Evolutionary conservation across 306 rosid species (phyloP).

Genomic region (Inga leiocalycina): DNA sequence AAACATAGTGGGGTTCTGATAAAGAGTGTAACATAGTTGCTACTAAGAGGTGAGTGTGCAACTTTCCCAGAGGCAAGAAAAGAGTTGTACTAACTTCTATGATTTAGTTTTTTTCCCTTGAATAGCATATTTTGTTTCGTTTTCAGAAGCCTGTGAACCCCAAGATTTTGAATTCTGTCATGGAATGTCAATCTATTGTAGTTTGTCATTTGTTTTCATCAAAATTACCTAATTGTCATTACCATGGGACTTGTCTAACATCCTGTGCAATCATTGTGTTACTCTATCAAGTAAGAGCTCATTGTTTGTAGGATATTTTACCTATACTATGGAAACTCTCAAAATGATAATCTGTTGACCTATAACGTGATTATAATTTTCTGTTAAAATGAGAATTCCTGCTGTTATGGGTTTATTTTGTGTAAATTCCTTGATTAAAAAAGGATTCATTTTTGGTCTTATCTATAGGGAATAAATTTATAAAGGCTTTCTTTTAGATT

Average conservation of each 20-base stretch:
- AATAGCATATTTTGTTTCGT: not conserved
- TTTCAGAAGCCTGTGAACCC: not conserved
- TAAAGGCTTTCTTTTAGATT: no score
- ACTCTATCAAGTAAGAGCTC: conserved; percentile 1
- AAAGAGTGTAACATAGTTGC: conserved; percentile 48
- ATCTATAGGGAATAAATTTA: no score
- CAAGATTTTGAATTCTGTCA: conserved; percentile 32
- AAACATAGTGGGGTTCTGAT: conserved; percentile 34
- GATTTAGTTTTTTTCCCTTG: conserved; percentile 38
- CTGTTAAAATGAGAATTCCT: no score
- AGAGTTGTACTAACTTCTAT: conserved; percentile 33
- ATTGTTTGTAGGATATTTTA: conserved; percentile 2
- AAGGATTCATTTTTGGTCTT: no score
- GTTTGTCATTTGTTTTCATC: conserved; percentile 2
- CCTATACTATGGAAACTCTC: not conserved
- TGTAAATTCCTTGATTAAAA: no score
- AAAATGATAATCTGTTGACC: not conserved
- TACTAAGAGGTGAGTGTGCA: conserved; percentile 13
- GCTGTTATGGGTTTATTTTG: no score
- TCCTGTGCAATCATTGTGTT: not conserved
- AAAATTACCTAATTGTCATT: not conserved
- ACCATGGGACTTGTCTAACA: not conserved
- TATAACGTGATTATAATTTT: no score
- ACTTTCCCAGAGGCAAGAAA: conserved; percentile 29
- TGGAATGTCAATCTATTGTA: conserved; percentile 10